Evolutionary conservation across 495 filamentous ascomycete species (phyloP).

Genomic region (Penicillium ochrochloron): DNA sequence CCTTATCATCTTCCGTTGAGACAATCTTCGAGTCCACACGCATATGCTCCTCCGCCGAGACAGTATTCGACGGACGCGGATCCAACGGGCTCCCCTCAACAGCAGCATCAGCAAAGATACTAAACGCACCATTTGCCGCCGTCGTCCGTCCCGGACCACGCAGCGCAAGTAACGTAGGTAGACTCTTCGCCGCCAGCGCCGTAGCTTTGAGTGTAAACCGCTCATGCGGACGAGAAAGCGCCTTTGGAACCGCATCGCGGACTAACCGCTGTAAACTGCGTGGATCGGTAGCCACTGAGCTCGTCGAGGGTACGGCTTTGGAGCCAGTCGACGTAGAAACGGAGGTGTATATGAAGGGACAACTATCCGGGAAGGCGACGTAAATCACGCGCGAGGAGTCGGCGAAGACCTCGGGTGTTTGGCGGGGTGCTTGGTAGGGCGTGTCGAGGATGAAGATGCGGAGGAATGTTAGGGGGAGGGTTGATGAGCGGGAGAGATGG

Average conservation of each 20-base stretch:
- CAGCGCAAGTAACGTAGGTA: conserved; percentile 65
- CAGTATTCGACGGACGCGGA: conserved; percentile 46
- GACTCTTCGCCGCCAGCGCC: conserved; percentile 66
- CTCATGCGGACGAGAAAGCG: conserved; percentile 70
- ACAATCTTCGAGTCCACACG: conserved; percentile 21
- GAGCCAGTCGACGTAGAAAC: conserved; percentile 47
- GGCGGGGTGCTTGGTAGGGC: conserved; percentile 64
- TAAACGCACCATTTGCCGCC: conserved; percentile 74
- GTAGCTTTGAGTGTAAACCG: conserved; percentile 70
- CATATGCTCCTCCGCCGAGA: conserved; percentile 48
- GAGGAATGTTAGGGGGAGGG: conserved; percentile 68
- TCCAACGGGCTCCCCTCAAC: conserved; percentile 63
- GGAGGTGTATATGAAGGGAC: conserved; percentile 75
- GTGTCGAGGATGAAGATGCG: conserved; percentile 76
- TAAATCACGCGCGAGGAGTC: conserved; percentile 68
- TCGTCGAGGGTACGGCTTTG: conserved; percentile 26
- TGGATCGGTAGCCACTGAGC: conserved; percentile 53
- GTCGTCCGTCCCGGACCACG: conserved; percentile 70
- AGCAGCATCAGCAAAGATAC: conserved; percentile 71
- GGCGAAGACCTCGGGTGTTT: conserved; percentile 46
- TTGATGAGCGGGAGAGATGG: conserved; percentile 66
- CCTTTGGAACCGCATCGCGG: conserved; percentile 75
- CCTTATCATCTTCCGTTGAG: conserved; percentile 31
- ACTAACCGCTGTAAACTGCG: conserved; percentile 71
- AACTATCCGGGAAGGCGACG: conserved; percentile 77